Evolutionary conservation across 2,329 filamentous ascomycete genomes (phyloP), one percentile per base, ranked within the genome.

Genomic region (Colletotrichum incanum): DNA sequence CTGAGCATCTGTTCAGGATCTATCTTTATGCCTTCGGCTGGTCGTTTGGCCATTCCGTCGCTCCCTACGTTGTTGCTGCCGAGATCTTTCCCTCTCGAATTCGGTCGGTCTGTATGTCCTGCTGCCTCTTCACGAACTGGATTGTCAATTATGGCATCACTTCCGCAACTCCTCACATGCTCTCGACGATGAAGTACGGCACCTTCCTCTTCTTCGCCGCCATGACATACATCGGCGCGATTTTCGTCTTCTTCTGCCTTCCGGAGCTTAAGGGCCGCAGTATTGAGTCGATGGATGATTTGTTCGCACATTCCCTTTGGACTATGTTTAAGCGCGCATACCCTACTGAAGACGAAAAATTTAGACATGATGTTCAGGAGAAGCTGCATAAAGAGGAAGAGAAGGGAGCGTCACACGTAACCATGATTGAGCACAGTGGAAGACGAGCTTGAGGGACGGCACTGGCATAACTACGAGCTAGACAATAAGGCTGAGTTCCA

Each of bases 191-290:
- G 69, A 64, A 70, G 23, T 62, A 74, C 45, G 67, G 62, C 37
- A 71, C 70, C 16, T 76, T 75, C 45, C 50, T 74, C 2, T 68
- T 74, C 65, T 75, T 74, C 11, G 63, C 55, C 37, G 26, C 61
- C 12, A 55, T 68, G 55, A 70, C 72, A 5, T 72, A 70, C 54
- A 45, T 66, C 2, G 65, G 67, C 18, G 60, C 26, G 23, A 76
- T 84, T 65, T 86, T 84, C 67, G 80, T 85, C 8, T 87, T 80
- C 76, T 85, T 87, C 77, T 84, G 84, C 65, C 77, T 88, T 37
- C 86, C 86, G 0, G 86, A 88, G 77, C 85, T 86, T 20, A 87
- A 87, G 74, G 86, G 86, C 63, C 79, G 86, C 28, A 83, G 82
- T 18, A 82, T 88, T 20, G 86, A 88, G 74, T 84, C 82, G 31